Conservation (phyloP, 306 rosid species). For the Neltuma alba region DNA sequence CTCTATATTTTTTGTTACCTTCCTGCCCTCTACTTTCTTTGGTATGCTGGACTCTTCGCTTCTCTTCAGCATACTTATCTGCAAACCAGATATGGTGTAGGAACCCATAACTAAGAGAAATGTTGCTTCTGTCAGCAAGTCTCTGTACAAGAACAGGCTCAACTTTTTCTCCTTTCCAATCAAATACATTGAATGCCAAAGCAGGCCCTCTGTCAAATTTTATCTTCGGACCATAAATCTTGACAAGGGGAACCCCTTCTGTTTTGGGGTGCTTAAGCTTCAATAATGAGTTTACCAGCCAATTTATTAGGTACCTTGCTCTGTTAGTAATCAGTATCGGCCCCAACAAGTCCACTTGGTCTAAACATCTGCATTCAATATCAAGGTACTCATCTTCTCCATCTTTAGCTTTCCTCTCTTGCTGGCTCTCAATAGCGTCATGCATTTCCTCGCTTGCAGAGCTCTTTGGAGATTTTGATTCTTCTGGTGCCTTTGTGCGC, state of each 20-base stretch:
- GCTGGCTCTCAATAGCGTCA: slow-evolving; percentile 32
- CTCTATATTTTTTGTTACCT: slow-evolving; percentile 53
- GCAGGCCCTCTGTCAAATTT: slow-evolving; percentile 91
- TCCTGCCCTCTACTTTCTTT: slow-evolving; percentile 45
- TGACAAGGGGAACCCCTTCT: slow-evolving; percentile 67
- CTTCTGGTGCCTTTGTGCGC: slow-evolving; percentile 36
- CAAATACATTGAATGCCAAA: slow-evolving; percentile 87
- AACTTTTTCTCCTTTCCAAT: slow-evolving; percentile 92
- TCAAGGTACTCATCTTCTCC: slow-evolving; percentile 41
- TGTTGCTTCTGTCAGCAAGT: slow-evolving; percentile 84
- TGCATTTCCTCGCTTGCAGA: slow-evolving; percentile 43
- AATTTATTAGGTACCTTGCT: slow-evolving; percentile 82
- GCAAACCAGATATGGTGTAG: slow-evolving; percentile 78
- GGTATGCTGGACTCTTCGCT: slow-evolving; percentile 61
- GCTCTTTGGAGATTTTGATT: slow-evolving; percentile 35
- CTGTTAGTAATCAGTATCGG: slow-evolving; percentile 58
- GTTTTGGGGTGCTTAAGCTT: slow-evolving; percentile 85
- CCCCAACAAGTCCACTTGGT: slow-evolving; percentile 84
- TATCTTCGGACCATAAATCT: slow-evolving; percentile 87
- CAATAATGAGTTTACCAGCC: slow-evolving; percentile 83
- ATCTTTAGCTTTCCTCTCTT: slow-evolving; percentile 28
- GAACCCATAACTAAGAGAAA: slow-evolving; percentile 89
- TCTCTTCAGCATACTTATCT: slow-evolving; percentile 76
- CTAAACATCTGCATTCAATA: slow-evolving; percentile 76
- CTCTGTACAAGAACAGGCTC: slow-evolving; percentile 98